Evolutionary conservation across 768 basidiomycete species (phyloP).

Genomic region (Trametes gibbosa): DNA sequence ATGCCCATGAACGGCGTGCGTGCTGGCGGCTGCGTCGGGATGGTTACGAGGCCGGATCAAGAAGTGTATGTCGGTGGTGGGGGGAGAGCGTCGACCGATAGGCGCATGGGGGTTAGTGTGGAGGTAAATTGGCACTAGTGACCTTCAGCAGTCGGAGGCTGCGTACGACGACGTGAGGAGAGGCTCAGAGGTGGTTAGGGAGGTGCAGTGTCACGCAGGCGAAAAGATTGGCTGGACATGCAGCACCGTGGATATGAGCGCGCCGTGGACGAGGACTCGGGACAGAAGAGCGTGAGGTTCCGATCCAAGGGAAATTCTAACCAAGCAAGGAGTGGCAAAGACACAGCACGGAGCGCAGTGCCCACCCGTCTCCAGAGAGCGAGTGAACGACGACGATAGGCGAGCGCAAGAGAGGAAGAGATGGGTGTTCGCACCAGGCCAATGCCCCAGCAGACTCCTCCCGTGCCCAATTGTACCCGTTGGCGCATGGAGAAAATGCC

Average conservation of each 20-base stretch:
- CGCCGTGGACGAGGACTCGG: neutral
- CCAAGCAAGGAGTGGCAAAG: constrained; percentile 8
- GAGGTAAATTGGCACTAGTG: neutral
- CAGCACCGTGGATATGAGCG: constrained; percentile 11
- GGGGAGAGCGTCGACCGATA: neutral
- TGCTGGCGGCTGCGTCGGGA: constrained; percentile 3
- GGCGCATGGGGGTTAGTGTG: constrained; percentile 4
- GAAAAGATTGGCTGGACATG: neutral
- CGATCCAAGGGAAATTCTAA: constrained; percentile 2
- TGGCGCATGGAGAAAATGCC: constrained; percentile 1
- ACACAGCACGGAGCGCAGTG: neutral
- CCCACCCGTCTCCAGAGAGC: neutral
- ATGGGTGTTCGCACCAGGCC: too few relatives aligned
- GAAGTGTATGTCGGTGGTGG: neutral
- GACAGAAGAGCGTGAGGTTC: neutral
- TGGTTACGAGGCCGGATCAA: neutral
- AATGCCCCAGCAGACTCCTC: neutral
- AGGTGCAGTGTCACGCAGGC: neutral
- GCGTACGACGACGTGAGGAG: neutral
- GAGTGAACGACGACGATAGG: neutral
- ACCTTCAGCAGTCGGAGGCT: neutral
- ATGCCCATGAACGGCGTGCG: constrained; percentile 6
- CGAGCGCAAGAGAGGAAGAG: neutral
- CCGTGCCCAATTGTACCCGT: neutral
- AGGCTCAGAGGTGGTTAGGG: constrained; percentile 12